phyloP scores from a whole-genome alignment of 2,329 filamentous ascomycete species.

The Aureobasidium pullulans region DNA sequence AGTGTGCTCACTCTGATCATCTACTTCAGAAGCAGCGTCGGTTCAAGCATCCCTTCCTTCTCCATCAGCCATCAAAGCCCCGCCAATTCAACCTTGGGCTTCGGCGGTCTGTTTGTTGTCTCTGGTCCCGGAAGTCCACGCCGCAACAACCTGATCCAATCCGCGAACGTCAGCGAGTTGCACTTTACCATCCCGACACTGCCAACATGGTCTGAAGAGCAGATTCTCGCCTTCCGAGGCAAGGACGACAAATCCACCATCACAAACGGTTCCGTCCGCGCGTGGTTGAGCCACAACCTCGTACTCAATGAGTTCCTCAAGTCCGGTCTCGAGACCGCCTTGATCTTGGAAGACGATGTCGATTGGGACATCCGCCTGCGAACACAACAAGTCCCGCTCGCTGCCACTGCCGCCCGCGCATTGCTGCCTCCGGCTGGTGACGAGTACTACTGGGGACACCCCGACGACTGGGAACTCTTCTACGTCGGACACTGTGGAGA shows the following conservation, averaged over 20 bases:
- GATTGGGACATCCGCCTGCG: conserved; percentile 40
- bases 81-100: conserved; percentile 20
- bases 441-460: conserved; percentile 32
- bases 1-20: conserved; percentile 4
- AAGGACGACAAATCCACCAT: conserved; percentile 27
- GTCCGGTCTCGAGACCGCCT: conserved; percentile 34
- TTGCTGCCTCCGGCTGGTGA: conserved; percentile 18
- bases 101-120: conserved; percentile 33
- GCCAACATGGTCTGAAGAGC: conserved; percentile 30
- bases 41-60: not conserved
- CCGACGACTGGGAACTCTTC: conserved; percentile 32
- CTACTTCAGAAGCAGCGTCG: conserved; percentile 6
- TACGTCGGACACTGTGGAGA: conserved; percentile 38
- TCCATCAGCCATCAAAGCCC: not conserved
- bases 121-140: conserved; percentile 30
- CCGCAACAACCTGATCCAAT: conserved; percentile 29
- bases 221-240: conserved; percentile 24
- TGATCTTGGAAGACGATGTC: conserved; percentile 40
- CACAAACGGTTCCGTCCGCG: conserved; percentile 30
- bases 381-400: conserved; percentile 34
- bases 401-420: conserved; percentile 32
- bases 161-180: conserved; percentile 31
- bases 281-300: conserved; percentile 36
- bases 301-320: conserved; percentile 34
- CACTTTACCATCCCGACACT: conserved; percentile 32